Base-by-base conservation (phyloP, 169 alveolate genomes). In the Plasmodium blacklocki region DNA sequence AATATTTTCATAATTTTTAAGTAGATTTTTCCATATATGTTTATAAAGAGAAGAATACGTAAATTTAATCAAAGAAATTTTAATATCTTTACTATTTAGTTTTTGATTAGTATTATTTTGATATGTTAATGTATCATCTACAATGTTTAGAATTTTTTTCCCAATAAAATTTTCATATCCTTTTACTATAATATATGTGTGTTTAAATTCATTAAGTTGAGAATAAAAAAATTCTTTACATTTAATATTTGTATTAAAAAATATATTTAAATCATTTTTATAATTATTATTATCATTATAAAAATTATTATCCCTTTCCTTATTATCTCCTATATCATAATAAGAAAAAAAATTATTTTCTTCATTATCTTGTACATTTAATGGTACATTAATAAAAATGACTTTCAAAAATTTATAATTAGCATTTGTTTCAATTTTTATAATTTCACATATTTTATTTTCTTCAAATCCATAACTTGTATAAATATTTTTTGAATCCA, bases 101-200 rank as follows among this genome's bases (percentile, higher is more conserved):
- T 62, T 72, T 19, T 86, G 88, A 67, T 86, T 67, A 0, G 56
- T 32, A 43, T 49, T 71, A 43, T 50, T 72, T 72, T 86, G 92
- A 50, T 71, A 72, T 62, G 71, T 70, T 47, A 86, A 23, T 14
- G 92, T 86, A 54, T 73, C 78, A 14, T 70, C 66, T 67, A 73
- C 88, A 50, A 86, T 86, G n/a, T n/a, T 70, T 43, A 60, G 29
- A 50, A 86, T 86, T 86, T 86, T 86, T 72, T 71, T 86, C 6
- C 92, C 92, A 12, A 86, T 86, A 49, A 32, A 86, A 54, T 62
- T 86, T 72, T 86, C 92, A 67, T 60, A 86, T 19, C 92, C 92
- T 67, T 58, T 70, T 14, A 86, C 88, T 64, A 86, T 86, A 3
- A 86, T 86, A 64, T 86, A 67, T 19, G 92, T 59, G 39, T 21